Evolutionary conservation across 2,329 filamentous ascomycete genomes (phyloP), one percentile per base, ranked within the genome.

Genomic region (Aspergillus fumigatus): DNA sequence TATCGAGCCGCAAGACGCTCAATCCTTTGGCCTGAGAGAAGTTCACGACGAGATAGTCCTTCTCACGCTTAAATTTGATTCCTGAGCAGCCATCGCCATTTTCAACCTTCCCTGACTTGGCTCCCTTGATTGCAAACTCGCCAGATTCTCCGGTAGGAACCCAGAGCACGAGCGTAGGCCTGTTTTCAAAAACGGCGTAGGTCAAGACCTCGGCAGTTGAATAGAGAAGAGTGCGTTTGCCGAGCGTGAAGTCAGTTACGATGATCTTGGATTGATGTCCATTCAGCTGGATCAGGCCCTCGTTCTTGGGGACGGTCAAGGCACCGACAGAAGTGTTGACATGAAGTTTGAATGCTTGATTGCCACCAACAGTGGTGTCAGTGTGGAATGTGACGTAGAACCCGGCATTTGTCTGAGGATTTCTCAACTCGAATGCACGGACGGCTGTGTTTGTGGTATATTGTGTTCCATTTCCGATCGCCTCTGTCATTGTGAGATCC

Each of bases 251-350:
- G 61, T 87, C 84, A 0, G 83, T 84, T 0, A 84, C 81, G 3
- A 86, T 67, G 17, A 87, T 82, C 74, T 87, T 86, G 7, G 83
- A 80, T 54, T 86, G 81, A 40, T 85, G 81, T 1, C 85, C 85
- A 54, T 85, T 80, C 43, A 88, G 75, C 5, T 79, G 73, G 48
- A 86, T 79, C 0, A 69, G 65, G 0, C 74, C 74, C 1, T 73
- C 77, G 48, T 79, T 74, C 55, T 80, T 79, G 1, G 84, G 84
- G 14, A 87, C 75, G 0, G 77, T 81, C 8, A 86, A 58, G 4
- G 75, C 69, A 1, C 84, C 84, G 17, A 73, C 73, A 0, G 83
- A 85, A 0, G 84, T 87, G 48, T 78, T 79, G 8, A 86, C 77
- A 4, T 77, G 72, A 5, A 87, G 69, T 48, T 78, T 79, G 70